Percentiles rank a stretch among this genome's conserved stretches.
These are phyloP conservation scores for Pleurozium schreberi DNA, from an alignment of 225 moss, liverwort and hornwort species.

Conservation along the genomic window DNA sequence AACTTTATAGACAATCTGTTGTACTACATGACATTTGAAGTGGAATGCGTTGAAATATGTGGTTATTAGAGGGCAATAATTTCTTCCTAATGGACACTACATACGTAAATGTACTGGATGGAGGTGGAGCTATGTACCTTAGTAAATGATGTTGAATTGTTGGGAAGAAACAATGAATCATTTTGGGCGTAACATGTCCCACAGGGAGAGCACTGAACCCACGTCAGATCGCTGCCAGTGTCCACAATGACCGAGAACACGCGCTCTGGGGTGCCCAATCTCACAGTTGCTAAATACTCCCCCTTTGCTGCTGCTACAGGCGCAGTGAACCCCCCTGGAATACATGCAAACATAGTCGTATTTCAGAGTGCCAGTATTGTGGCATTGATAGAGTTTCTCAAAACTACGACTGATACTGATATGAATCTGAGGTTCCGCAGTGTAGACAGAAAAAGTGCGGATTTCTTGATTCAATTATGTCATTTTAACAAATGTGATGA, in stretches of 20 bases:
- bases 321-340: conserved; percentile 30
- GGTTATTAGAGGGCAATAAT: not conserved
- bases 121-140: conserved; percentile 14
- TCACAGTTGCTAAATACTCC: conserved; percentile 44
- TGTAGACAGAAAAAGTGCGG: not conserved
- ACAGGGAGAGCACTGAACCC: conserved; percentile 56
- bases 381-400: not conserved
- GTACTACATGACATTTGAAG: not conserved
- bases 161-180: conserved; percentile 34
- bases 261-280: conserved; percentile 45
- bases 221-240: conserved; percentile 57
- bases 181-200: conserved; percentile 35
- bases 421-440: not conserved
- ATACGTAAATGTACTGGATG: not conserved
- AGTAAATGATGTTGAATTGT: conserved; percentile 30
- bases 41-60: too few relatives aligned
- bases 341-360: not conserved
- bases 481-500: not conserved
- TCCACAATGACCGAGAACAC: conserved; percentile 46
- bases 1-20: not conserved
- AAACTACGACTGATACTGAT: too few relatives aligned
- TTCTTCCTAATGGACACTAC: not conserved
- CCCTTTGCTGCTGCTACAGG: conserved; percentile 43
- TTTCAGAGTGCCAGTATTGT: not conserved
- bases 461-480: not conserved